Evolutionary conservation across 805 yeast species (phyloP).

Genomic region (Nakazawaea siamensis): DNA sequence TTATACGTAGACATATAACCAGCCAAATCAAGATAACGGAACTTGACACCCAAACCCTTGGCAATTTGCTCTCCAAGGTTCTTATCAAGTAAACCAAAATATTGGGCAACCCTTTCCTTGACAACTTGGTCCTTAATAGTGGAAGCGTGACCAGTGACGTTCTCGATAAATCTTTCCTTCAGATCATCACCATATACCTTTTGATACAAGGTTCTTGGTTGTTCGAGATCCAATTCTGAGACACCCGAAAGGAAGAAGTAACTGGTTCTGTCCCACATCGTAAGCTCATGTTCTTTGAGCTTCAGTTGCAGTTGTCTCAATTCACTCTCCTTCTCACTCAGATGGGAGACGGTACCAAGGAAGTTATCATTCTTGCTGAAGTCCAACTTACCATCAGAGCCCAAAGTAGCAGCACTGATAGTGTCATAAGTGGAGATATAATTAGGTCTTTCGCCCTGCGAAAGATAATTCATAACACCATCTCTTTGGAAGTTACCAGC

Average conservation of each 20-base stretch:
- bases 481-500: constrained; percentile 48
- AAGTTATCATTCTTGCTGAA: constrained; percentile 20
- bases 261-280: constrained; percentile 26
- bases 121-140: constrained; percentile 21
- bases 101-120: constrained; percentile 29
- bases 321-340: constrained; percentile 18
- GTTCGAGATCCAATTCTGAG: constrained; percentile 36
- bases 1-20: constrained; percentile 21
- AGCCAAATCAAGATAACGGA: constrained; percentile 23
- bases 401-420: constrained; percentile 14
- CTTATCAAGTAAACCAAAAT: constrained; percentile 32
- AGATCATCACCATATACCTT: constrained; percentile 27
- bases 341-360: constrained; percentile 25
- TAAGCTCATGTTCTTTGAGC: constrained; percentile 27
- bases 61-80: constrained; percentile 33
- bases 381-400: constrained; percentile 15
- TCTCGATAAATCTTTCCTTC: constrained; percentile 25
- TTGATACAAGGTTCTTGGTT: constrained; percentile 34
- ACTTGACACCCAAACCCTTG: constrained; percentile 30
- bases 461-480: constrained; percentile 44
- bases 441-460: constrained; percentile 43
- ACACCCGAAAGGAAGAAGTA: constrained; percentile 32
- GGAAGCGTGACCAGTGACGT: constrained; percentile 31
- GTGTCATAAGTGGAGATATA: constrained; percentile 37
- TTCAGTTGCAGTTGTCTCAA: constrained; percentile 22